Conservation (phyloP, 2,329 filamentous ascomycete genomes). For the Fonsecaea nubica region DNA sequence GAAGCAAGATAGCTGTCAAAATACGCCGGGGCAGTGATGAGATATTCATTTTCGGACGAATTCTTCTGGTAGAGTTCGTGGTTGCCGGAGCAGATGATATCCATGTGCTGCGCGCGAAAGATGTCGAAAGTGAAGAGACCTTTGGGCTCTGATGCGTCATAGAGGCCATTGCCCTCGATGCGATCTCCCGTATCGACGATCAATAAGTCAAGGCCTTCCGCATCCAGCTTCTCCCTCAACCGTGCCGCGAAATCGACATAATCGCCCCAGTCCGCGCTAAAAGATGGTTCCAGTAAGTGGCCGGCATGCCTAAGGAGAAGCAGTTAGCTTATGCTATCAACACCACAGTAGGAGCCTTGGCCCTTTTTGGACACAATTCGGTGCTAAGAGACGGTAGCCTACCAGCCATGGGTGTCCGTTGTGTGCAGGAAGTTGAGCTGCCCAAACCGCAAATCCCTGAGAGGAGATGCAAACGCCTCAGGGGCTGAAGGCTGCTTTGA, state of each 20-base stretch:
- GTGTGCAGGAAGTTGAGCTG: slow-evolving; percentile 97
- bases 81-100: slow-evolving; percentile 86
- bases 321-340: background rate
- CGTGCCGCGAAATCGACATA: slow-evolving; percentile 92
- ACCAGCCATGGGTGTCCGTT: slow-evolving; percentile 94
- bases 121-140: slow-evolving; percentile 90
- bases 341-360: background rate
- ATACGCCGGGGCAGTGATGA: slow-evolving; percentile 82
- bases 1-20: slow-evolving; percentile 82
- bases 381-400: background rate
- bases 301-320: slow-evolving; percentile 67
- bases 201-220: slow-evolving; percentile 80
- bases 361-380: background rate
- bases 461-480: slow-evolving; percentile 76
- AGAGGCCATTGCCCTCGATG: slow-evolving; percentile 92
- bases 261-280: slow-evolving; percentile 96
- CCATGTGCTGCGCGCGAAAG: slow-evolving; percentile 79
- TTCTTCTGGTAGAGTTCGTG: slow-evolving; percentile 89
- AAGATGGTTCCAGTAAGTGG: slow-evolving; percentile 91
- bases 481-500: slow-evolving; percentile 80
- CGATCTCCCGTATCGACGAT: slow-evolving; percentile 94
- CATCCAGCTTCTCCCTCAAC: slow-evolving; percentile 78
- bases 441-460: slow-evolving; percentile 87
- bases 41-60: slow-evolving; percentile 78
- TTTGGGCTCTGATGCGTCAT: slow-evolving; percentile 86